Base-by-base conservation (phyloP, 1,284 basidiomycete species). In the Puccinia triticina region DNA sequence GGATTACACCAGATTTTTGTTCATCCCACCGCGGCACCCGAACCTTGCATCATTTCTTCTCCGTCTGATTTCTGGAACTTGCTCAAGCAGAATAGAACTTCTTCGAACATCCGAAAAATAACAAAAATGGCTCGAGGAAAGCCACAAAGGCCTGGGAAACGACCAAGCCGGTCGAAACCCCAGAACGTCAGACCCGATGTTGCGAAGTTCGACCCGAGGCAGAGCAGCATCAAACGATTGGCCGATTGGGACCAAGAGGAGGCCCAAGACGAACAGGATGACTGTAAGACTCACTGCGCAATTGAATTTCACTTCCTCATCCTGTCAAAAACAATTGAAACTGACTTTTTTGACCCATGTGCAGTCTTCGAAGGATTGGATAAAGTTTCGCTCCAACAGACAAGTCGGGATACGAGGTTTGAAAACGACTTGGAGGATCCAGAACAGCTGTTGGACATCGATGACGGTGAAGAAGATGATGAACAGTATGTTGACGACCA, bases 351-450 rank as follows among this genome's bases (percentile, higher is more conserved):
- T 2, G 23, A 34, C 26, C n/a, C 37, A 34, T 40, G 26, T 78
- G 21, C 61, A 82, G 79, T 82, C 46, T 82, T 82, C 34, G 79
- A 71, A 29, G 71, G 71, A 37, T 34, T 55, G 26, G 79, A 82
- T 67, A 73, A 74, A 64, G 71, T 82, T 50, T 82, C 72, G 23
- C 59, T 82, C 4, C 69, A 82, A n/a, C 57, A 73, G 23, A 73
- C 43, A 23, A 21, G 53, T 59, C 32, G 50, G 37, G 72, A 50
- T 40, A 26, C 55, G 11, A 21, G 72, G 14, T 34, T 64, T 16
- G 79, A 82, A 64, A 57, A 82, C 43, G 79, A 82, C 69, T 48
- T 82, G 59, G 79, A 82, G 46, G 61, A 66, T 50, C 71, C 79
- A 34, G 67, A 72, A 29, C 69, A 82, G 46, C 37, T 82, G 1